Percentiles rank a stretch among this genome's conserved stretches.
Conservation (phyloP, 225 moss, liverwort and hornwort genomes). For the Pseudisothecium myosuroides region DNA sequence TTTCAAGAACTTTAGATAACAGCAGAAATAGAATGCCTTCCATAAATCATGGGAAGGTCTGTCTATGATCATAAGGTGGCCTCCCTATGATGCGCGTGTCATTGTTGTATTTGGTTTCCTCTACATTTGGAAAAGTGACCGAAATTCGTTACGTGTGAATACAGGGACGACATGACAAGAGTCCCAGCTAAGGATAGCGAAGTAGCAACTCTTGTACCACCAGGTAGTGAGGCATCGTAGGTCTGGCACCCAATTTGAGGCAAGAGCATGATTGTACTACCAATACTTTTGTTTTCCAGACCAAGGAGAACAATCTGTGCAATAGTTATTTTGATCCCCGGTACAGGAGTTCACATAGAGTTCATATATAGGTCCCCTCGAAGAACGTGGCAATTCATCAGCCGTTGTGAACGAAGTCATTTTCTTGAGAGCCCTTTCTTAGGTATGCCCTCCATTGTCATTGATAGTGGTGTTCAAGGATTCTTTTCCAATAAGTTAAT, state of each 20-base stretch:
- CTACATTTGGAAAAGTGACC: not conserved
- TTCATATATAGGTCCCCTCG: not conserved
- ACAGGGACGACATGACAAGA: constrained; percentile 6
- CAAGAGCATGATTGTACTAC: not conserved
- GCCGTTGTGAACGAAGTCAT: not conserved
- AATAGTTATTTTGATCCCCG: constrained; percentile 1
- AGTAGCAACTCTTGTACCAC: constrained; percentile 3
- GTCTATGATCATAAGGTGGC: not conserved
- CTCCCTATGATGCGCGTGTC: not conserved
- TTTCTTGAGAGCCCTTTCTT: not conserved
- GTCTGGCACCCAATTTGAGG: not conserved
- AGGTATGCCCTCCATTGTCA: not conserved
- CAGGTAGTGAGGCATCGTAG: constrained; percentile 2
- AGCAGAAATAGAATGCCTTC: not conserved
- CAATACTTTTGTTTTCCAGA: constrained; percentile 3
- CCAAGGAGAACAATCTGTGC: constrained; percentile 19
- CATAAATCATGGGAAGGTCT: not conserved
- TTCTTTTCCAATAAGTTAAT: not conserved
- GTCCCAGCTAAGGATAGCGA: not conserved
- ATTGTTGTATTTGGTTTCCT: not conserved
- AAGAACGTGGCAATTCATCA: not conserved
- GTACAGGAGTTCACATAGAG: not conserved
- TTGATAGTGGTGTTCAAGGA: not conserved
- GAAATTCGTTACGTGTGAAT: not conserved
- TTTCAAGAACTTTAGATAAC: not conserved